phyloP scores from a whole-genome alignment of 2,329 filamentous ascomycete genomes.

The Epichloe typhina region DNA sequence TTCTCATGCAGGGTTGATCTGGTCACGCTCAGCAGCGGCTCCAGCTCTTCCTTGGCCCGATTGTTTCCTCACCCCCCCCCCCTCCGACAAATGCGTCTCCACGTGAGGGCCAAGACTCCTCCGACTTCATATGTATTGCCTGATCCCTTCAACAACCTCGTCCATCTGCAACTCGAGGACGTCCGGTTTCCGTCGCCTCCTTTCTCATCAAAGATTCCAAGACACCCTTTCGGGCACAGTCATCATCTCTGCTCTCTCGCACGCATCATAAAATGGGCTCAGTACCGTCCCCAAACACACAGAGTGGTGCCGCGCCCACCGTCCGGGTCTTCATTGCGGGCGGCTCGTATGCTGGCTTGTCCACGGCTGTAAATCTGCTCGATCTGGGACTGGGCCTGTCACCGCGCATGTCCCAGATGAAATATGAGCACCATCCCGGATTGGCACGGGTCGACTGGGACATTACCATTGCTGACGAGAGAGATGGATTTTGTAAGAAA shows the following conservation, averaged over 20 bases:
- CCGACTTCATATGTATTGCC: not conserved
- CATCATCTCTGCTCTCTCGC: not conserved
- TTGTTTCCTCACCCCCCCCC: too few relatives aligned
- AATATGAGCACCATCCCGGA: slow-evolving; percentile 26
- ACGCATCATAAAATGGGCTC: slow-evolving; percentile 15
- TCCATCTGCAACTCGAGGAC: not conserved
- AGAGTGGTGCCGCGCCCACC: slow-evolving; percentile 13
- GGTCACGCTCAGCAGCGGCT: too few relatives aligned
- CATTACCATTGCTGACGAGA: slow-evolving; percentile 63
- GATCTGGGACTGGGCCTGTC: slow-evolving; percentile 47
- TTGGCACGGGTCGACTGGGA: slow-evolving; percentile 43
- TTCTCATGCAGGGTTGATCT: not conserved
- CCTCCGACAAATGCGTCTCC: not conserved
- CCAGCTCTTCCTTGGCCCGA: too few relatives aligned
- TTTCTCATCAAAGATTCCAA: not conserved
- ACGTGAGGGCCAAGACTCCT: not conserved
- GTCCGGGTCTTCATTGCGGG: slow-evolving; percentile 54
- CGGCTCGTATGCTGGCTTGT: slow-evolving; percentile 60
- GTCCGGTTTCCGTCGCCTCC: not conserved
- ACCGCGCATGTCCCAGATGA: slow-evolving; percentile 29
- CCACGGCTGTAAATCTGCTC: slow-evolving; percentile 51
- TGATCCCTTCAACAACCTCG: not conserved
- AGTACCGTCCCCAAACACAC: slow-evolving; percentile 10
- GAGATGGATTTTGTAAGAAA: slow-evolving; percentile 67
- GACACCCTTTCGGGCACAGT: not conserved